A percentile compares a stretch with the other conserved stretches of the same genome.
These are phyloP conservation scores for thale cress (Arabidopsis thaliana) DNA, from an alignment of 345 rosid species.

Conservation along the genomic window DNA sequence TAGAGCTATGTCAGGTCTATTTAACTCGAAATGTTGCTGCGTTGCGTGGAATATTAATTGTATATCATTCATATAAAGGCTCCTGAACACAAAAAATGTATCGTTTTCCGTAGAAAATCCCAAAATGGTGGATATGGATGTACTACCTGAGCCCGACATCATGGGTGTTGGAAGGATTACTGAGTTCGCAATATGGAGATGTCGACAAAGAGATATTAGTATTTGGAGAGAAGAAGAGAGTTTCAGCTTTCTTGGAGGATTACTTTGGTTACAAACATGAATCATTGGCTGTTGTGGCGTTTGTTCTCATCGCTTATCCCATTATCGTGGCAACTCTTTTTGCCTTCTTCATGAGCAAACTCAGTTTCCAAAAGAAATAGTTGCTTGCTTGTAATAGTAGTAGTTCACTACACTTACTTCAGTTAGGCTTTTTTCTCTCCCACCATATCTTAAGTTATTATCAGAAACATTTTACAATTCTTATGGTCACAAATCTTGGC, in stretches of 20 bases:
- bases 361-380: slow-evolving; percentile 51
- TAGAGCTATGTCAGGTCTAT: neutral
- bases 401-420: no score
- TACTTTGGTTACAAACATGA: slow-evolving; percentile 45
- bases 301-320: slow-evolving; percentile 41
- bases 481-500: no score
- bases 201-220: slow-evolving; percentile 37
- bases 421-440: neutral
- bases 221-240: slow-evolving; percentile 47
- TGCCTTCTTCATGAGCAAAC: slow-evolving; percentile 41
- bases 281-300: slow-evolving; percentile 35
- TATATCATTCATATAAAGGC: no score
- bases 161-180: slow-evolving; percentile 47
- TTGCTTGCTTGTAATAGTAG: neutral
- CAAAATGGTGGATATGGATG: slow-evolving; percentile 54
- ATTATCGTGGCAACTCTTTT: slow-evolving; percentile 43
- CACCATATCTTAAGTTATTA: no score
- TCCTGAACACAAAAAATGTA: slow-evolving; percentile 4
- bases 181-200: slow-evolving; percentile 48
- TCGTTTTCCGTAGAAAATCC: slow-evolving; percentile 41
- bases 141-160: slow-evolving; percentile 51
- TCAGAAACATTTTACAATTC: no score
- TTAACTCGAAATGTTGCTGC: neutral
- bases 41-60: neutral
- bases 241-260: slow-evolving; percentile 43